Percentiles rank a stretch among this genome's conserved stretches.
Evolutionary conservation across 2,329 filamentous ascomycete species (phyloP).

Genomic region (Colletotrichum sp.): DNA sequence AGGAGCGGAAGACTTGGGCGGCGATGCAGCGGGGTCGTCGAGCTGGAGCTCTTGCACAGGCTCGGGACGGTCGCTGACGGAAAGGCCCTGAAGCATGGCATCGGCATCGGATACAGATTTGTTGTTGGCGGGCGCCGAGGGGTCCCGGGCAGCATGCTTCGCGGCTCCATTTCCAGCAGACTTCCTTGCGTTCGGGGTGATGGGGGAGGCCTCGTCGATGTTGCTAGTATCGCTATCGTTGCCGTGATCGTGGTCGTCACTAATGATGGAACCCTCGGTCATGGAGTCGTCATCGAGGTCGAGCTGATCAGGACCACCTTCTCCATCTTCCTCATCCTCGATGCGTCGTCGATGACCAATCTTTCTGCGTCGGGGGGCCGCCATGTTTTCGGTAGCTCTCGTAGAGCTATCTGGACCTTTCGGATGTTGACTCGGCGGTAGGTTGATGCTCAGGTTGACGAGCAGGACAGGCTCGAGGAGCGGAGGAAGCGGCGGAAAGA

Average conservation of each 20-base stretch:
- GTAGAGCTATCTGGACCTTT: conserved; percentile 1
- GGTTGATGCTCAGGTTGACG: conserved; percentile 15
- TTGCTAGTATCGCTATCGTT: conserved; percentile 70
- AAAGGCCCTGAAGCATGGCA: conserved; percentile 61
- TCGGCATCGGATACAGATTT: conserved; percentile 57
- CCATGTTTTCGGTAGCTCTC: conserved; percentile 42
- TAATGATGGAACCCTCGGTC: conserved; percentile 66
- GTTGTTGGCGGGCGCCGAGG: conserved; percentile 37
- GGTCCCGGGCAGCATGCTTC: conserved; percentile 36
- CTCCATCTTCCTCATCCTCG: conserved; percentile 75
- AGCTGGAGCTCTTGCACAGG: conserved; percentile 51
- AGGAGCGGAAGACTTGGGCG: conserved; percentile 49
- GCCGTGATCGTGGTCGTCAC: conserved; percentile 64
- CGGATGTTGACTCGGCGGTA: neutral
- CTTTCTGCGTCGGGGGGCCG: conserved; percentile 64
- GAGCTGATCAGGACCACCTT: conserved; percentile 58
- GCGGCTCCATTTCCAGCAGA: conserved; percentile 42
- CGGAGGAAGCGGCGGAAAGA: conserved; percentile 12
- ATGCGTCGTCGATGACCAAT: conserved; percentile 70
- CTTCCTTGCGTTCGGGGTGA: conserved; percentile 45
- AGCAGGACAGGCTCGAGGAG: conserved; percentile 12
- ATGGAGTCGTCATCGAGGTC: conserved; percentile 70
- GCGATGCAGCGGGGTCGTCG: conserved; percentile 45
- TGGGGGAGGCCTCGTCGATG: conserved; percentile 61
- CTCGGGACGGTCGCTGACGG: conserved; percentile 46